Evolutionary conservation across 345 rosid species (phyloP).

Genomic region (Corymbia maculata): DNA sequence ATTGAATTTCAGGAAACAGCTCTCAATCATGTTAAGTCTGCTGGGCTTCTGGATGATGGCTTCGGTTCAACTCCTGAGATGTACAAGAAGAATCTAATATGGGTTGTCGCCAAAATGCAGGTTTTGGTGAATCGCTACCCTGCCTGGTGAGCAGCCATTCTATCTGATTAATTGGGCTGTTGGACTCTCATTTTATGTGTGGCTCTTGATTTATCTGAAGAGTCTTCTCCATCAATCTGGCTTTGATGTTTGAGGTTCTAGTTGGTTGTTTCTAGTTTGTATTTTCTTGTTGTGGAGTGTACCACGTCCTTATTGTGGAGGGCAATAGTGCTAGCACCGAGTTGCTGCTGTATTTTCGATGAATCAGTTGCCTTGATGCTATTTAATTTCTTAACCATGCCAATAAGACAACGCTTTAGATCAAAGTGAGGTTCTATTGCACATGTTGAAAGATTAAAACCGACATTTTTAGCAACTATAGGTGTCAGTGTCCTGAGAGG

Average conservation of each 20-base stretch:
- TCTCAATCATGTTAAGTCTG: conserved; percentile 75
- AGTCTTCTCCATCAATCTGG: background rate
- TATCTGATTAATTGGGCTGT: background rate
- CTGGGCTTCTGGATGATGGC: conserved; percentile 88
- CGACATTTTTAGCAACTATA: background rate
- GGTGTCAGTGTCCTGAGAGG: background rate
- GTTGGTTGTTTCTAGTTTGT: background rate
- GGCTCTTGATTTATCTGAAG: background rate
- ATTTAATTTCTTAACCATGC: background rate
- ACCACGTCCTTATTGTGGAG: background rate
- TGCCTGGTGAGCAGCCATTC: conserved; percentile 57
- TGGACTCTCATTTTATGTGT: background rate
- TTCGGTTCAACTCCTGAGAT: conserved; percentile 97
- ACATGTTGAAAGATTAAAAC: background rate
- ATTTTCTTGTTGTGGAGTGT: background rate
- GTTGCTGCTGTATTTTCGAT: background rate
- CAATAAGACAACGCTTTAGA: background rate
- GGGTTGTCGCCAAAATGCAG: conserved; percentile 94
- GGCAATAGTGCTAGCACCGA: background rate
- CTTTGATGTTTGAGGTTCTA: background rate
- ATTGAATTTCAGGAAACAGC: conserved; percentile 71
- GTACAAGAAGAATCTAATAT: conserved; percentile 81
- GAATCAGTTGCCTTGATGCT: background rate
- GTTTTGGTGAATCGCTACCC: conserved; percentile 87
- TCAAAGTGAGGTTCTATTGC: background rate